Conservation (phyloP, 2,329 filamentous ascomycete genomes). For the Aspergillus ochraceoroseus region DNA sequence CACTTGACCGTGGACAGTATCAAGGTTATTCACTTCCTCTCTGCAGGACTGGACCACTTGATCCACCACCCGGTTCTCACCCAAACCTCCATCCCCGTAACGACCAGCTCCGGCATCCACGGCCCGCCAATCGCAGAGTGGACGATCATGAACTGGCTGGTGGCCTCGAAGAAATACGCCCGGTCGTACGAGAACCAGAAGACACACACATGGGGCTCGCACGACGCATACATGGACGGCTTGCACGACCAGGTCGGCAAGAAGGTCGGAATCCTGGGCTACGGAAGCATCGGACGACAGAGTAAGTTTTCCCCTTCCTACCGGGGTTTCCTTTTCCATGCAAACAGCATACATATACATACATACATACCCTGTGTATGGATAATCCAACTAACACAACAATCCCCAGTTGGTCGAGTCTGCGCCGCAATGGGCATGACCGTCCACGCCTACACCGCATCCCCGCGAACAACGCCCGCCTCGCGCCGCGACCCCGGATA, state of each 20-base stretch:
- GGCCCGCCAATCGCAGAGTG: conserved; percentile 64
- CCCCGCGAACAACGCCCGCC: conserved; percentile 61
- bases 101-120: conserved; percentile 54
- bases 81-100: conserved; percentile 50
- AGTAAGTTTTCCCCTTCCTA: conserved; percentile 35
- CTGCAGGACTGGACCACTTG: conserved; percentile 55
- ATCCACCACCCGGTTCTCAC: conserved; percentile 51
- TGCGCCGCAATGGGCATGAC: conserved; percentile 64
- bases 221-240: conserved; percentile 20
- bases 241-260: conserved; percentile 54
- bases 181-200: conserved; percentile 56
- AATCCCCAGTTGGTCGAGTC: conserved; percentile 50
- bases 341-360: too few relatives aligned
- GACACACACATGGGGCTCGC: conserved; percentile 48
- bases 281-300: conserved; percentile 59
- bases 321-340: too few relatives aligned
- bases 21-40: conserved; percentile 54
- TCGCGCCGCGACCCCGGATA: conserved; percentile 61
- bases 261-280: conserved; percentile 57
- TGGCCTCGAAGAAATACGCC: conserved; percentile 53
- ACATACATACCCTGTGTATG: neutral
- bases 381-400: conserved; percentile 5
- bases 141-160: conserved; percentile 59
- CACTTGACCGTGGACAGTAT: conserved; percentile 24
- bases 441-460: conserved; percentile 70